Percentiles rank a stretch among this genome's conserved stretches.
These are phyloP conservation scores for Chaetomiaceae sp. DNA, from an alignment of 2,329 filamentous ascomycete genomes.

Conservation along the genomic window DNA sequence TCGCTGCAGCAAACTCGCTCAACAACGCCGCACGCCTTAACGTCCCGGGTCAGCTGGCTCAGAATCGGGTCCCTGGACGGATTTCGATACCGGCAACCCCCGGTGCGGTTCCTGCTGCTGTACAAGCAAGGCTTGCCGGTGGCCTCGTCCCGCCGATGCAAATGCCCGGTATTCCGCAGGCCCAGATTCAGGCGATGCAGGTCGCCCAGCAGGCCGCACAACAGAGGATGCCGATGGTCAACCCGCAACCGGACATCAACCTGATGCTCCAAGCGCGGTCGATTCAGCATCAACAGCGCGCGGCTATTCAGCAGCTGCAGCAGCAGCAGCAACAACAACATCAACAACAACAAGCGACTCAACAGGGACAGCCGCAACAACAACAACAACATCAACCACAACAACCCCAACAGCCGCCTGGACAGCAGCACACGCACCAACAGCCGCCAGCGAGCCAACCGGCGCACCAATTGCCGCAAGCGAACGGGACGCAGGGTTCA, in stretches of 20 bases:
- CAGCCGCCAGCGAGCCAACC: slow-evolving; percentile 34
- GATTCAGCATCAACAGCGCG: slow-evolving; percentile 60
- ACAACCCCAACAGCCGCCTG: slow-evolving; percentile 31
- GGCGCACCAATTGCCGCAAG: slow-evolving; percentile 28
- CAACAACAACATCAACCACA: slow-evolving; percentile 28
- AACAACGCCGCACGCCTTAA: slow-evolving; percentile 36
- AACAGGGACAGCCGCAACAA: slow-evolving; percentile 24
- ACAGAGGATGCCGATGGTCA: slow-evolving; percentile 51
- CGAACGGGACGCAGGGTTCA: slow-evolving; percentile 30
- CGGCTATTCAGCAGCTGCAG: slow-evolving; percentile 27
- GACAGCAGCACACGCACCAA: slow-evolving; percentile 27
- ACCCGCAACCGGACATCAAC: slow-evolving; percentile 44
- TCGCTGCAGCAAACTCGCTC: slow-evolving; percentile 25
- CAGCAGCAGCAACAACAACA: slow-evolving; percentile 27
- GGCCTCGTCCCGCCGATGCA: slow-evolving; percentile 49
- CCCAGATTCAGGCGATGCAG: slow-evolving; percentile 58
- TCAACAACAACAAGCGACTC: slow-evolving; percentile 18
- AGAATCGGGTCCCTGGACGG: slow-evolving; percentile 39
- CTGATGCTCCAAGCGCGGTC: slow-evolving; percentile 59
- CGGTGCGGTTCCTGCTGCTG: slow-evolving; percentile 44
- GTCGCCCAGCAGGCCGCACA: slow-evolving; percentile 43
- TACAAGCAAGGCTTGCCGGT: slow-evolving; percentile 44
- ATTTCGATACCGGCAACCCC: slow-evolving; percentile 49
- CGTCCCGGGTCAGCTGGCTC: slow-evolving; percentile 41
- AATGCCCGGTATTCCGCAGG: slow-evolving; percentile 61